Base-by-base conservation (phyloP, 768 basidiomycete genomes). In the Tylopilus rubrobrunneus region DNA sequence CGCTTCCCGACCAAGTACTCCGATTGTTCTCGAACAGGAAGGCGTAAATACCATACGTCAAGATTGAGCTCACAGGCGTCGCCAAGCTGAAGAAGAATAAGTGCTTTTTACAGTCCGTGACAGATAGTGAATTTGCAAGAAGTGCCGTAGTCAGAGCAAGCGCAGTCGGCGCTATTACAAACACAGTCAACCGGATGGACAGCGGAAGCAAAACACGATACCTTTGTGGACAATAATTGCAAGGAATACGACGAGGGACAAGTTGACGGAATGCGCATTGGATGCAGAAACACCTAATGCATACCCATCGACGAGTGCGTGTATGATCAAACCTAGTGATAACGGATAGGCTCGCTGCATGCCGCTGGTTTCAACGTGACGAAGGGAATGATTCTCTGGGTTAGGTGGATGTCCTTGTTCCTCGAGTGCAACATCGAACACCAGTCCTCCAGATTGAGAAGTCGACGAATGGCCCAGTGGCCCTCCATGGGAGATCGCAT, bases 191-290 rank as follows among this genome's bases (percentile, higher is more conserved):
- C 36, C 7, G 42, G 56, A 7, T 23, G 42, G 45, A 44, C 25
- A 17, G 4, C 4, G 25, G 25, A 49, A 49, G 12, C 23, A 28
- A n/a, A 25, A 43, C 1, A 40, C 45, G 57, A 27, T 44, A 79
- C 90, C 89, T 81, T 98, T 98, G 72, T 98, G 97, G 21, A 98
- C 76, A 45, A 91, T 78, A 40, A 99, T 81, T 3, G 97, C 95
- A 23, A 97, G 65, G 67, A 98, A 98, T 4, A 99, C 87, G 41
- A 98, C 76, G 10, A 92, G 64, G 1, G 94, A 89, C 31, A 98
- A 66, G 34, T 74, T 76, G 23, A 73, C 74, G 17, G 74, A 70
- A 52, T 58, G 73, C 1, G 69, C 53, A 19, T 66, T 63, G 10
- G 86, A 71, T 12, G 80, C 78, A 3, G 89, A 87, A 19, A 93